Evolutionary conservation across 495 filamentous ascomycete species (phyloP).

Genomic region (Hypoxylon cercidicola): DNA sequence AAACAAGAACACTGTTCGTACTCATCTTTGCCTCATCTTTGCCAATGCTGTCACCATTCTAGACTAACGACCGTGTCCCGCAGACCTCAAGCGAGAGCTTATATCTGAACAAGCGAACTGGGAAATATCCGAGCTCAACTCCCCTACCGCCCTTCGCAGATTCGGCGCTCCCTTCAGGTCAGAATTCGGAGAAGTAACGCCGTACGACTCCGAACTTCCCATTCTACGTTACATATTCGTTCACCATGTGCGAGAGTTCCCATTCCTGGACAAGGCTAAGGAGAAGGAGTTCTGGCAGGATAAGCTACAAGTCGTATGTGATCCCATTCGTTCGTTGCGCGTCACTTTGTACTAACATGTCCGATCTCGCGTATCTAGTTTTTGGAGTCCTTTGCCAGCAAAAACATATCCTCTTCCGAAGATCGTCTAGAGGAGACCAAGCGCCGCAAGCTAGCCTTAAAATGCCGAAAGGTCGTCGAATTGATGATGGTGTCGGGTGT

Average conservation of each 20-base stretch:
- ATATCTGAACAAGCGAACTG: conserved; percentile 86
- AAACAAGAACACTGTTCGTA: conserved; percentile 97
- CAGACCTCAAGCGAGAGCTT: conserved; percentile 96
- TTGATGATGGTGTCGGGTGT: conserved; percentile 99
- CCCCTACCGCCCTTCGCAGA: conserved; percentile 90
- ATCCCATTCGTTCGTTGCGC: neutral
- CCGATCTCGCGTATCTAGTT: conserved; percentile 67
- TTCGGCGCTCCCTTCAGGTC: conserved; percentile 97
- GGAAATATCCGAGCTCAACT: conserved; percentile 92
- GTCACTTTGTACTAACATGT: conserved; percentile 21
- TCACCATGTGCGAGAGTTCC: conserved; percentile 96
- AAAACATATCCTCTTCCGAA: conserved; percentile 95
- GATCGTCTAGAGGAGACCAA: conserved; percentile 97
- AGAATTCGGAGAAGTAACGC: conserved; percentile 89
- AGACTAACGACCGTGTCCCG: conserved; percentile 42
- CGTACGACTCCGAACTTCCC: conserved; percentile 92
- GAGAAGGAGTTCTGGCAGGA: conserved; percentile 99
- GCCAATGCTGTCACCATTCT: conserved; percentile 1
- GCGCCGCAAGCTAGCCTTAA: conserved; percentile 87
- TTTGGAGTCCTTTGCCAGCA: conserved; percentile 96
- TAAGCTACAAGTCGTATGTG: conserved; percentile 89
- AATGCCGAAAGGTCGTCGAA: conserved; percentile 94
- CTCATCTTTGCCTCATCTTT: neutral
- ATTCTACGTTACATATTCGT: conserved; percentile 98
- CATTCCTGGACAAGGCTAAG: conserved; percentile 92